Base-by-base conservation (phyloP, 495 filamentous ascomycete species). In the Clavariopsis aquatica region DNA sequence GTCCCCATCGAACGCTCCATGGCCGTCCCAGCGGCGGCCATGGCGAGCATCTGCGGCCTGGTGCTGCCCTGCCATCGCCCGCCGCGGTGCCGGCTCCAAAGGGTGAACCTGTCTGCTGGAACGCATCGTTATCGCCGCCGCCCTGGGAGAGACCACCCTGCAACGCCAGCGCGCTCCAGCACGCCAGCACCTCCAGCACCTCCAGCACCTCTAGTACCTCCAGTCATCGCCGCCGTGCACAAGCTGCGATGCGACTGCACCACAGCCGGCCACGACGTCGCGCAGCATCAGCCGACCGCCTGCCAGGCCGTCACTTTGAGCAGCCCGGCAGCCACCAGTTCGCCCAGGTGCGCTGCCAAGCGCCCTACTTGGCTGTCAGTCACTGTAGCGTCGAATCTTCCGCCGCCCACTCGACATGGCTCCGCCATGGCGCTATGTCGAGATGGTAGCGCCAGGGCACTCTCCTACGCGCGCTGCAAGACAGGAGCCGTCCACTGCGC, bases 361-460 rank as follows among this genome's bases (percentile, higher is more conserved):
- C 17, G 20, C 28, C 41, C 29, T 28, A 12, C 43, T n/a, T 34
- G 62, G 54, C 62, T 65, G 62, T 65, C 62, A 65, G 53, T 65
- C 54, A 22, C 43, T 47, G 62, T 65, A 65, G 62, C 53, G 53
- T 65, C 51, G 31, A 58, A 57, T 58, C 62, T 38, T 65, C 29
- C 43, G 62, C 41, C 61, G 61, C 61, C 61, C 45, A 36, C 1
- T 51, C 38, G 52, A 29, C 49, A 31, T 63, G 2, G 60, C 49
- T 5, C 20, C 15, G 20, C 43, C 43, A n/a, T n/a, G 5, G 20
- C 43, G n/a, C n/a, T n/a, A n/a, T n/a, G n/a, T n/a, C n/a, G n/a
- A 36, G 31, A 6, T 6, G 31, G 6, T 43, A 43, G 38, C 15
- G 12, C 38, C 38, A 43, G 38, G 38, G 38, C 38, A 43, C 4